Base-by-base conservation (phyloP, 495 filamentous ascomycete species). In the Aspergillus steynii region DNA sequence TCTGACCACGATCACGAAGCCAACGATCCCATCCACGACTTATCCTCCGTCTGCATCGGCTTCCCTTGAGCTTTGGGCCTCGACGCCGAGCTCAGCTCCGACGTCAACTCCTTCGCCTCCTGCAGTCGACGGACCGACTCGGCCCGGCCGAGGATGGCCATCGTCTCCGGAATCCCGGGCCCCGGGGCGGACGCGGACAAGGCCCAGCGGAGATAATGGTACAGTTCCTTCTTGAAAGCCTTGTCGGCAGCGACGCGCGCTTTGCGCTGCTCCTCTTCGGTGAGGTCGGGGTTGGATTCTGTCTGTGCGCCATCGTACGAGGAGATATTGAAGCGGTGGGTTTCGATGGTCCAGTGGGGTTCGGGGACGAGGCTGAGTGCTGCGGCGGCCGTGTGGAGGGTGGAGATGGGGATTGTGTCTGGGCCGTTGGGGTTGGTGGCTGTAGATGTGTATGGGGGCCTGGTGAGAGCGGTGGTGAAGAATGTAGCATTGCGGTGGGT, bases 141-240 rank as follows among this genome's bases (percentile, higher is more conserved):
- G 5, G 81, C 79, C 61, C 77, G 82, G 0, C 91, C 90, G 9
- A 96, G 68, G 1, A 89, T 74, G 15, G 54, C 70, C 83, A 96
- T 86, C 15, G 79, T 85, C 31, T 81, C 73, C 0, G 81, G 77
- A 26, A 89, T 74, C 2, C 77, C 68, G 12, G 88, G 87, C 0
- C 91, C 91, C 3, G 82, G 74, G 9, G 75, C 74, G 8, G 81
- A 83, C 20, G 75, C 88, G 0, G 78, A 69, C 32, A 94, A 53
- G 1, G 86, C 86, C 86, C 90, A 90, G 52, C 91, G 83, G 56
- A 93, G 72, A 61, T 88, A 83, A 48, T 80, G 74, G 65, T 86
- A 82, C 5, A 79, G 64, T 50, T 72, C 71, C 62, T 74, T 79
- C 65, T 82, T 80, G 65, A 74, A 77, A 20, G 65, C 53, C 61